Evolutionary conservation across 257 asterid species (phyloP).

Genomic region (Fraxinus quadrangulata): DNA sequence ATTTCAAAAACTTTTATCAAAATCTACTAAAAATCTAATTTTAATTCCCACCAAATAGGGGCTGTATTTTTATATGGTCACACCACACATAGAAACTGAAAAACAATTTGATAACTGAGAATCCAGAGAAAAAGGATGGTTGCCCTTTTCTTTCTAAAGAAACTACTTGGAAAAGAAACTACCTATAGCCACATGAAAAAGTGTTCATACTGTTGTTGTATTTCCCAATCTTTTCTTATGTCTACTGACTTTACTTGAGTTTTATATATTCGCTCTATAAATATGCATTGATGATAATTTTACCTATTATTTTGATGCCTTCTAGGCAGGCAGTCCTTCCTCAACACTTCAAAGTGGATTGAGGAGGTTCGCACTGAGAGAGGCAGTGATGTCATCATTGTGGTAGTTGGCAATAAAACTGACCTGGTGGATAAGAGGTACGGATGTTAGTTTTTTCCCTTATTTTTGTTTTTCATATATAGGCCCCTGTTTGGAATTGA

Average conservation of each 20-base stretch:
- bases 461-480: conserved; percentile 11
- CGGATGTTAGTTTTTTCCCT: background rate
- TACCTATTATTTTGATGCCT: conserved; percentile 14
- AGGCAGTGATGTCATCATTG: conserved; percentile 91
- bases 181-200: background rate
- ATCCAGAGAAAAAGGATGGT: background rate
- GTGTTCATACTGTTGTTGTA: conserved; percentile 24
- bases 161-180: background rate
- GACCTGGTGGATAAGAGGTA: conserved; percentile 94
- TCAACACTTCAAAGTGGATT: conserved; percentile 87
- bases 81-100: background rate
- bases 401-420: conserved; percentile 88
- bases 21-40: too few species aligned
- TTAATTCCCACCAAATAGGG: too few species aligned
- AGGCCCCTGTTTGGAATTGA: too few species aligned
- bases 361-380: conserved; percentile 96
- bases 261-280: conserved; percentile 2
- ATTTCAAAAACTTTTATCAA: too few species aligned
- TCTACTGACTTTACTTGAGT: background rate
- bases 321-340: conserved; percentile 81
- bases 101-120: background rate
- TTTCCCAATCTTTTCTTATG: background rate
- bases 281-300: conserved; percentile 18
- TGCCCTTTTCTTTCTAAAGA: background rate
- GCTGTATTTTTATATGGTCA: background rate